Evolutionary conservation across 148 eudicot genomes (phyloP).

Genomic region (Polygonum aviculare): DNA sequence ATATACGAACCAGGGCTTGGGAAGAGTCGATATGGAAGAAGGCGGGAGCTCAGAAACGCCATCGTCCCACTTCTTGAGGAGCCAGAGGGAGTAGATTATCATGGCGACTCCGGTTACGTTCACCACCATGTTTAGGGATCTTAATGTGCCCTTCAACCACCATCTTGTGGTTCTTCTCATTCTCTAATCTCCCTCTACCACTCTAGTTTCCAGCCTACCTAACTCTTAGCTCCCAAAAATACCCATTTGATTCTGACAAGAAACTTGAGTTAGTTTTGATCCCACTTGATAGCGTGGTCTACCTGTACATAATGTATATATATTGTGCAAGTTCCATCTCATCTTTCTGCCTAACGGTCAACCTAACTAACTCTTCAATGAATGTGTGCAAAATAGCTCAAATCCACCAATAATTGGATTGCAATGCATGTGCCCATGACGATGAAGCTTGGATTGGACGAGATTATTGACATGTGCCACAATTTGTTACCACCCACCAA

Average conservation of each 20-base stretch:
- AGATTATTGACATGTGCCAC: neutral
- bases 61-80: constrained; percentile 14
- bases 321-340: neutral
- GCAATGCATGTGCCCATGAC: neutral
- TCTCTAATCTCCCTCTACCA: too few species aligned
- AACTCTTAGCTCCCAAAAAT: neutral
- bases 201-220: neutral
- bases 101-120: constrained; percentile 13
- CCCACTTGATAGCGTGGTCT: neutral
- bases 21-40: neutral
- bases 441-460: neutral
- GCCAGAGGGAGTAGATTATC: constrained; percentile 22
- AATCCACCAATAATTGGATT: neutral
- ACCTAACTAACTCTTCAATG: too few species aligned
- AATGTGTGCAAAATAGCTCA: neutral
- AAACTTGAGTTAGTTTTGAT: too few species aligned
- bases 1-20: constrained; percentile 10
- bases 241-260: neutral
- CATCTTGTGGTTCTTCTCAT: constrained; percentile 4
- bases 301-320: neutral
- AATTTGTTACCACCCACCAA: neutral
- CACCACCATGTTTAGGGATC: constrained; percentile 11
- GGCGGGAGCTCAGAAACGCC: constrained; percentile 9
- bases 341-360: neutral
- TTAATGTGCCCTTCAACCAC: constrained; percentile 12